Percentiles rank a stretch among this genome's conserved stretches.
Evolutionary conservation across 257 asterid genomes (phyloP).

Genomic region (Linderniella brevidens): DNA sequence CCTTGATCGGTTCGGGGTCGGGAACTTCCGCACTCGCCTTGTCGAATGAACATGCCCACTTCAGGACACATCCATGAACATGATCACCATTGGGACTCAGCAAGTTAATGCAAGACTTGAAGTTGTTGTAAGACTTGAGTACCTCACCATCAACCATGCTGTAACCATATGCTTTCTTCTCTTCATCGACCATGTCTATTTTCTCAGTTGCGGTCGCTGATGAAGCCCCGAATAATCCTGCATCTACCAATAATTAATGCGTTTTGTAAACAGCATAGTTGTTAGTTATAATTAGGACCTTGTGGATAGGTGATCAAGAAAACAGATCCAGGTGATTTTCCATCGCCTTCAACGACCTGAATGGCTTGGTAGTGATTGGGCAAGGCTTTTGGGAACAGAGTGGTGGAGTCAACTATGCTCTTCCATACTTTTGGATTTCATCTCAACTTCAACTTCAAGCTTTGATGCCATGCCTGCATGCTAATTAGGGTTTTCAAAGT

Average conservation of each 20-base stretch:
- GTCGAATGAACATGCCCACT: constrained; percentile 53
- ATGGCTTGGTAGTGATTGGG: constrained; percentile 47
- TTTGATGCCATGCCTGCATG: constrained; percentile 35
- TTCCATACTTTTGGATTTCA: constrained; percentile 46
- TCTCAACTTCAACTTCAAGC: constrained; percentile 49
- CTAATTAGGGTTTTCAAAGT: too few relatives aligned
- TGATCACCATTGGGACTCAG: constrained; percentile 26
- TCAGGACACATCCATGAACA: constrained; percentile 40
- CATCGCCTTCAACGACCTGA: constrained; percentile 72
- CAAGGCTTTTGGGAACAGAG: constrained; percentile 59
- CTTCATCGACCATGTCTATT: constrained; percentile 54
- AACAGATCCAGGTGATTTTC: constrained; percentile 44
- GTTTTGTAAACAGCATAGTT: too few relatives aligned
- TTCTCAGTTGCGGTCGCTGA: constrained; percentile 40
- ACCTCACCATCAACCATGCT: constrained; percentile 53
- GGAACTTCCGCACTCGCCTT: constrained; percentile 52
- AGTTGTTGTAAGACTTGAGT: constrained; percentile 43
- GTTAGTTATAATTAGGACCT: constrained; percentile 17
- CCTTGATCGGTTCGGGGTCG: constrained; percentile 43
- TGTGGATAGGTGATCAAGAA: constrained; percentile 37
- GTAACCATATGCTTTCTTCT: constrained; percentile 23
- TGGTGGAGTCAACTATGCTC: constrained; percentile 33
- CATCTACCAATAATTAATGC: not conserved
- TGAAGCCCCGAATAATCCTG: constrained; percentile 28
- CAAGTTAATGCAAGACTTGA: constrained; percentile 30